Base-by-base conservation (phyloP, 495 filamentous ascomycete species). In the Eremomyces bilateralis region DNA sequence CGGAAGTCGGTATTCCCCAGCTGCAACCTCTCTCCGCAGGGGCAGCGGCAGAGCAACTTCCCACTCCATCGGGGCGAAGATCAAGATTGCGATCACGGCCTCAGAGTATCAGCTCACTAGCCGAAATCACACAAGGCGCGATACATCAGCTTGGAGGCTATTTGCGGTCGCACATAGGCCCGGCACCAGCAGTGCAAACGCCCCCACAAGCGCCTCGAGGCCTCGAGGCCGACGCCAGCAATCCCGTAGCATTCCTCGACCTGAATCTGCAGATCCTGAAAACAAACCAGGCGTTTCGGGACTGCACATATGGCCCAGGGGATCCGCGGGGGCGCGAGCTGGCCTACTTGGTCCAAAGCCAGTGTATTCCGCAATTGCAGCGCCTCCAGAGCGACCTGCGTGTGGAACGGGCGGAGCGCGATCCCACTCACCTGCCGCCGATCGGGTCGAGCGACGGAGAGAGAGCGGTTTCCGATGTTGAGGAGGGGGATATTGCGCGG, bases 341-440 rank as follows among this genome's bases (percentile, higher is more conserved):
- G 18, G 21, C 20, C 15, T 47, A 54, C 5, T 24, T 57, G 11
- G 42, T 54, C 1, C 38, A 43, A 16, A 20, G 13, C 11, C 27
- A 36, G 12, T 40, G 44, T 20, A 25, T 19, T 8, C 45, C 52
- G 2, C 28, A 34, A 4, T 38, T 57, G 18, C 47, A 51, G 3
- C 41, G 41, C 12, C 36, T 54, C 11, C 45, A 40, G n/a, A 45
- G 39, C 20, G 37, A 48, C 10, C 38, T 61, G 8, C 35, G 53
- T 25, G 49, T 53, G 3, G 57, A 61, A 35, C 38, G 47, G 15
- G 49, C 53, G 19, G 31, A 41, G 17, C 36, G 50, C 20, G 57
- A 61, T 17, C 57, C 56, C 5, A 29, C 53, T 13, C 58, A 51
- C 36, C 46, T 61, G 44, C 47, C 57, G 8, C 54, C 56, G 1